Evolutionary conservation across 2,329 filamentous ascomycete species (phyloP), one percentile per base, ranked within the genome.

Genomic region (Cercospora citrullina): DNA sequence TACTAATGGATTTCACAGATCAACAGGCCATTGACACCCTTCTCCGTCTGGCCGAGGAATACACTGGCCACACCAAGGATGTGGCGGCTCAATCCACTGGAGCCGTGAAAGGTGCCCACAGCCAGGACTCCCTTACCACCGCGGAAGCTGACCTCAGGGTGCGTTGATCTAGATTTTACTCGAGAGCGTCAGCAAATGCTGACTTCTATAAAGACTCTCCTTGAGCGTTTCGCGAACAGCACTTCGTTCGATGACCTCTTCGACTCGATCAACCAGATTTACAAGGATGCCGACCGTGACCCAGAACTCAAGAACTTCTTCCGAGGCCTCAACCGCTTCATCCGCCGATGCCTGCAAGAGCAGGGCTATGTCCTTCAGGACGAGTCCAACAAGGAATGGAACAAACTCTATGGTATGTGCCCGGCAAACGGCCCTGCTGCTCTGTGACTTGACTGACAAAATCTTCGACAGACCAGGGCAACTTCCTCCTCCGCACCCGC

Each of bases 141-240:
- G 93, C 92, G 63, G 92, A 97, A 82, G 84, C 87, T 80, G 90
- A 97, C 77, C 85, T 96, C 67, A 92, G 90, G 84, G 88, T 90
- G 81, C 74, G 81, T 80, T 66, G 73, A 74, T 82, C 69, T 79
- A 85, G 79, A 74, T 74, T 80, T 80, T 62, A 67, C 64, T 71
- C 45, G 68, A 68, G 77, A 71, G 72, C 80, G 77, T 72, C 74
- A 78, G 75, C 74, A 81, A 75, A 80, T 81, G 82, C 84, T 87
- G 80, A 87, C 81, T 72, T 75, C 79, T 58, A 80, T 82, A 21
- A 84, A 92, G 87, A 92, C 89, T 8, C 84, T 99, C 21, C 89
- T 99, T 73, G 95, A 98, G 84, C 91, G 95, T 59, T 98, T 97
- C 75, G 95, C 95, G 77, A 98, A 99, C 80, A 90, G 90, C 76